Conservation (phyloP, 495 filamentous ascomycete species). For the Penicillium maclennaniae region DNA sequence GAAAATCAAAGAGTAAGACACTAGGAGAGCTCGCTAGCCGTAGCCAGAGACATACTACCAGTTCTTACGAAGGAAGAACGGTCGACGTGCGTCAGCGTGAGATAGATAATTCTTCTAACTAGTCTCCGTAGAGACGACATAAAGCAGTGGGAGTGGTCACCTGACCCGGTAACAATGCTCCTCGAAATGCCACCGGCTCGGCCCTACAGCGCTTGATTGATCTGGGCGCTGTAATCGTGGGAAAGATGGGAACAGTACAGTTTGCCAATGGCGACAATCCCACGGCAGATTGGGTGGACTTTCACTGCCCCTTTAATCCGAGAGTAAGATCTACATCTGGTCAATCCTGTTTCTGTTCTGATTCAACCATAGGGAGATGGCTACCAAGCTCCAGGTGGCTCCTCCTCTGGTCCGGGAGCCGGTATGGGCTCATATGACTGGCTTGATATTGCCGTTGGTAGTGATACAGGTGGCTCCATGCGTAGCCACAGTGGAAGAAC, state of each 20-base stretch:
- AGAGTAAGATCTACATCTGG: conserved; percentile 10
- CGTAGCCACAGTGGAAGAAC: conserved; percentile 34
- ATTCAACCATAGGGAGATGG: conserved; percentile 28
- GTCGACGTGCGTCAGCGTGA: too few species aligned
- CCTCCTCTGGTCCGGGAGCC: conserved; percentile 37
- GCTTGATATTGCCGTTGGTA: conserved; percentile 45
- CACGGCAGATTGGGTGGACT: conserved; percentile 41
- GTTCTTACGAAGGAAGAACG: too few species aligned
- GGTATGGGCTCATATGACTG: conserved; percentile 38
- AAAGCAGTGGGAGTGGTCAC: too few species aligned
- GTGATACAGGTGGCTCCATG: conserved; percentile 30
- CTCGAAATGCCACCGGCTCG: conserved; percentile 23
- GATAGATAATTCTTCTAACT: too few species aligned
- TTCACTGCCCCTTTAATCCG: conserved; percentile 42
- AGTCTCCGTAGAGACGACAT: neutral
- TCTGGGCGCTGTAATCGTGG: conserved; percentile 44
- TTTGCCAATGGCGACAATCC: conserved; percentile 39
- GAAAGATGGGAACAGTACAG: conserved; percentile 46
- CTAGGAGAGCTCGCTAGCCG: too few species aligned
- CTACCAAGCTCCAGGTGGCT: conserved; percentile 38
- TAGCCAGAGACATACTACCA: too few species aligned
- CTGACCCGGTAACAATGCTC: too few species aligned
- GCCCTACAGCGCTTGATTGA: conserved; percentile 38
- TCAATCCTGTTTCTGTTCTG: too few species aligned
- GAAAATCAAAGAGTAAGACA: too few species aligned